phyloP scores from a whole-genome alignment of 2,329 filamentous ascomycete species.

The Allantophomopsis cytisporea region DNA sequence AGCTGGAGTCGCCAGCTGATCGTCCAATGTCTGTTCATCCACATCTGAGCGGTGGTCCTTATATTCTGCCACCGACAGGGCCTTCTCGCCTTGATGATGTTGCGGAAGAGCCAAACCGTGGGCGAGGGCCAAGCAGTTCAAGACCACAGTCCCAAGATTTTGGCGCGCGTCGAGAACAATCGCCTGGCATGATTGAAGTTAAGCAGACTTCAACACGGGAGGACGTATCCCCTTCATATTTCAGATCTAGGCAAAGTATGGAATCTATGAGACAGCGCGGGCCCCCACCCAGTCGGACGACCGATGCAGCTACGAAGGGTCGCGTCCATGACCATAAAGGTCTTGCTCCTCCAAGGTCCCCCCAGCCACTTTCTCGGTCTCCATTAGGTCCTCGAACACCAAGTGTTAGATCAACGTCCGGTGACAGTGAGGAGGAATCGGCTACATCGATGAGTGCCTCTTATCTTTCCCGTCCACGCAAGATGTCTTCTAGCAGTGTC shows the following conservation, averaged over 20 bases:
- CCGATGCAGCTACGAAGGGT: slow-evolving; percentile 10
- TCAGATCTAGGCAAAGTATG: slow-evolving; percentile 11
- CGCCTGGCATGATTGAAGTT: slow-evolving; percentile 35
- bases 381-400: slow-evolving; percentile 25
- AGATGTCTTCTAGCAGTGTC: slow-evolving; percentile 61
- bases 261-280: slow-evolving; percentile 15
- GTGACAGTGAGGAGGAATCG: slow-evolving; percentile 59
- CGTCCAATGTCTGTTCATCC: slow-evolving; percentile 66
- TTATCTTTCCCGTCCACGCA: slow-evolving; percentile 57
- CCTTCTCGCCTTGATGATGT: slow-evolving; percentile 5
- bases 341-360: slow-evolving; percentile 29
- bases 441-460: slow-evolving; percentile 37
- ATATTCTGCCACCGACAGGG: slow-evolving; percentile 3
- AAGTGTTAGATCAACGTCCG: slow-evolving; percentile 48
- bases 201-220: slow-evolving; percentile 8
- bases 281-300: slow-evolving; percentile 5
- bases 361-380: slow-evolving; percentile 15
- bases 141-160: slow-evolving; percentile 19
- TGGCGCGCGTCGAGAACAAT: slow-evolving; percentile 42
- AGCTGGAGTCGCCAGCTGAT: slow-evolving; percentile 35
- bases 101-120: slow-evolving; percentile 11
- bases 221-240: slow-evolving; percentile 1
- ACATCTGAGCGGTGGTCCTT: slow-evolving; percentile 39
- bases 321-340: slow-evolving; percentile 22
- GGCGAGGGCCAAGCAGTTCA: slow-evolving; percentile 8